A percentile compares a stretch with the other conserved stretches of the same genome.
Evolutionary conservation across 345 rosid species (phyloP).

Genomic region (Acer campestre): DNA sequence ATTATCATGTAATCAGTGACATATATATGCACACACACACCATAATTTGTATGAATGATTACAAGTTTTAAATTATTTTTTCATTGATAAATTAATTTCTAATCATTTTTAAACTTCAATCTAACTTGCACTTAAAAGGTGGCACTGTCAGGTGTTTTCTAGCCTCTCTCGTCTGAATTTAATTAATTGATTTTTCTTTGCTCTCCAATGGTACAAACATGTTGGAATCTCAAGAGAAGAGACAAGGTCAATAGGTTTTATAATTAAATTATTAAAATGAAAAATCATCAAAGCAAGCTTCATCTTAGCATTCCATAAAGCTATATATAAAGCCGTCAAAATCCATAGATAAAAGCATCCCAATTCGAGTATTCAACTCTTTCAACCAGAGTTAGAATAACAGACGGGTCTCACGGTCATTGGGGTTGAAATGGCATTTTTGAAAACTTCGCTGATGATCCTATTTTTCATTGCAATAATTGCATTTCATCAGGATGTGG

Average conservation of each 20-base stretch:
- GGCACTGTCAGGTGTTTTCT: no score
- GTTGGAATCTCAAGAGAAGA: not conserved
- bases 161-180: not conserved
- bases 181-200: not conserved
- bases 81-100: no score
- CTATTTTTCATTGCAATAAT: constrained; percentile 35
- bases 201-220: not conserved
- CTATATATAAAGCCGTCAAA: constrained; percentile 19
- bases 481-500: constrained; percentile 38
- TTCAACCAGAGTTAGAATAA: not conserved
- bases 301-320: constrained; percentile 8
- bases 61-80: no score
- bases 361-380: constrained; percentile 24
- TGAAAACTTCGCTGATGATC: constrained; percentile 25
- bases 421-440: constrained; percentile 41
- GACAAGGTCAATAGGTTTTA: constrained; percentile 19
- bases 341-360: constrained; percentile 22
- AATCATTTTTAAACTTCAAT: no score
- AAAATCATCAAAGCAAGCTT: not conserved
- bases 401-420: not conserved
- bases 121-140: no score
- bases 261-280: not conserved
- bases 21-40: no score
- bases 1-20: no score
- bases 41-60: no score